Conservation (phyloP, 2,329 filamentous ascomycete genomes). For the Colletotrichum gigasporum region DNA sequence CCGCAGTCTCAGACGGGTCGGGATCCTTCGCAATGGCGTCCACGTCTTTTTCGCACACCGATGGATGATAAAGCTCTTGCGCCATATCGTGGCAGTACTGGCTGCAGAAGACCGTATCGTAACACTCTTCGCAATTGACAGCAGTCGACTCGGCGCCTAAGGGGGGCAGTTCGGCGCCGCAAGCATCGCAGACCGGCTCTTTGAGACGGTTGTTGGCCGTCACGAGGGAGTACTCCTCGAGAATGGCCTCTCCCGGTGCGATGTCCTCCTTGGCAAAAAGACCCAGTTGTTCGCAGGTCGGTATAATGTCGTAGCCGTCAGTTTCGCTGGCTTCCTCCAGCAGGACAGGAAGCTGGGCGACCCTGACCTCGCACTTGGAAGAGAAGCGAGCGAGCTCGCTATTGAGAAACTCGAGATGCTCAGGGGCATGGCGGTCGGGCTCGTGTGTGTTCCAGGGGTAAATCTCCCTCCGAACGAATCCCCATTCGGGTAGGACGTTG, state of each 20-base stretch:
- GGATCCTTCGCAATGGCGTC: constrained; percentile 73
- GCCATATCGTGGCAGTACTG: constrained; percentile 67
- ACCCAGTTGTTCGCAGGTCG: constrained; percentile 81
- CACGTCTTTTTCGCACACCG: constrained; percentile 73
- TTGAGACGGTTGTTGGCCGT: constrained; percentile 91
- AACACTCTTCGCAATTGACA: constrained; percentile 68
- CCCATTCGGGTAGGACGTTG: constrained; percentile 72
- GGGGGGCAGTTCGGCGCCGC: constrained; percentile 76
- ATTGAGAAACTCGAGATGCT: constrained; percentile 79
- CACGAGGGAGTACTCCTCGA: constrained; percentile 85
- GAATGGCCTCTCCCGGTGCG: constrained; percentile 76
- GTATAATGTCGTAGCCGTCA: constrained; percentile 58
- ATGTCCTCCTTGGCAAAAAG: constrained; percentile 90
- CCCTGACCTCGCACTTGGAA: constrained; percentile 82
- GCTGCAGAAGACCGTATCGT: constrained; percentile 74
- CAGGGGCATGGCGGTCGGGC: constrained; percentile 75
- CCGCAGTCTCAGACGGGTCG: constrained; percentile 66
- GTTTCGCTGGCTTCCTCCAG: constrained; percentile 63
- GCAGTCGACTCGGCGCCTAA: constrained; percentile 58
- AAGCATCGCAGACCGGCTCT: constrained; percentile 89
- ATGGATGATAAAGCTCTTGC: constrained; percentile 68
- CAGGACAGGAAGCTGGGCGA: constrained; percentile 79
- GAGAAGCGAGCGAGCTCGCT: constrained; percentile 73
- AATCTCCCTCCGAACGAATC: constrained; percentile 74
- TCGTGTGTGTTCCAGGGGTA: constrained; percentile 76